phyloP scores from a whole-genome alignment of 2,329 filamentous ascomycete species.

The Aspergillus sp. region DNA sequence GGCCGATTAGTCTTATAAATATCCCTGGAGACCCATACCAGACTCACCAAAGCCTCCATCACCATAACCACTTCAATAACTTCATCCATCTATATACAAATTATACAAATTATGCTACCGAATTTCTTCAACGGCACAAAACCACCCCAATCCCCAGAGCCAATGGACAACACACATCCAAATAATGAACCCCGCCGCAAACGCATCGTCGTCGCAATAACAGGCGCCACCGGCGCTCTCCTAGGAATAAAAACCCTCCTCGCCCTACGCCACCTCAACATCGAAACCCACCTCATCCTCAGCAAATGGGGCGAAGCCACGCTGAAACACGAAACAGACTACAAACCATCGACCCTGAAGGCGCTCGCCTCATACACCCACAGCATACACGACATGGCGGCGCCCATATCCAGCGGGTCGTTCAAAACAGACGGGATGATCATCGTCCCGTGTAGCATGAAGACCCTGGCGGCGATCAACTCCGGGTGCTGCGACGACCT shows the following conservation, averaged over 20 bases:
- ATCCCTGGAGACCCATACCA: no score
- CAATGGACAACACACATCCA: no score
- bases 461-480: conserved; percentile 47
- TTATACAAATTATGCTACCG: conserved; percentile 3
- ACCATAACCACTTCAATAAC: no score
- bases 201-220: conserved; percentile 51
- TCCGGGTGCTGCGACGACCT: conserved; percentile 47
- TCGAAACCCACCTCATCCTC: conserved; percentile 52
- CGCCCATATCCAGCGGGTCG: conserved; percentile 47
- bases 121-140: not conserved
- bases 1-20: not conserved
- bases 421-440: conserved; percentile 50
- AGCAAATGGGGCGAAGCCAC: conserved; percentile 52
- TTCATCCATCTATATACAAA: no score
- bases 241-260: conserved; percentile 46
- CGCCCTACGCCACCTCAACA: conserved; percentile 41
- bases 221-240: conserved; percentile 51
- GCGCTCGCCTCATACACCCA: conserved; percentile 42
- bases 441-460: conserved; percentile 51
- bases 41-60: no score
- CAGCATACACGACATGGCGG: conserved; percentile 46
- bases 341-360: conserved; percentile 36
- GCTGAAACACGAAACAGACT: conserved; percentile 49
- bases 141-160: not conserved
- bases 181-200: conserved; percentile 8